Percentiles rank a stretch among this genome's conserved stretches.
These are phyloP conservation scores for Antrodiella citrinella DNA, from an alignment of 768 basidiomycete species.

Conservation along the genomic window DNA sequence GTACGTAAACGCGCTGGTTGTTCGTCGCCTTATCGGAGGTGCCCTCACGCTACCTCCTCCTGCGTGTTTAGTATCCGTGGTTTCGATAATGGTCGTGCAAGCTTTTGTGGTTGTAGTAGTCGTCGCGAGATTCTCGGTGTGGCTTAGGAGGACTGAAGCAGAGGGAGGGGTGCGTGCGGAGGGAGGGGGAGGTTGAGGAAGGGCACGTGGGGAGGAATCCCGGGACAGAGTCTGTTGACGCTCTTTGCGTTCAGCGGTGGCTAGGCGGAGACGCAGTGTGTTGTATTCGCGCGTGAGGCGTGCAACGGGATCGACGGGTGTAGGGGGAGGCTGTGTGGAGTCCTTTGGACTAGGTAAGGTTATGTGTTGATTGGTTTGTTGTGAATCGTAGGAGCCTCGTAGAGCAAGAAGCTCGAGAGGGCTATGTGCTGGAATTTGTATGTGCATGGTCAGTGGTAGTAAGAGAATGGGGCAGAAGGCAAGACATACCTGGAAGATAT, in stretches of 20 bases:
- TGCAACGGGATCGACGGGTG: constrained; percentile 32
- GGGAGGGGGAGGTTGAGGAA: constrained; percentile 10
- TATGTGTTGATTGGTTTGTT: no score
- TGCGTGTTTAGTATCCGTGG: neutral
- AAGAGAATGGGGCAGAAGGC: neutral
- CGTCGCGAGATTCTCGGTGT: constrained; percentile 3
- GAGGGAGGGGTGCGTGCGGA: constrained; percentile 15
- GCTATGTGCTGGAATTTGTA: neutral
- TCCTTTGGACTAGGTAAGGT: neutral
- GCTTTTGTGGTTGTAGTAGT: neutral
- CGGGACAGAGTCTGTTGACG: constrained; percentile 13
- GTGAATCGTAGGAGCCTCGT: neutral
- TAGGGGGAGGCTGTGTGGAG: constrained; percentile 13
- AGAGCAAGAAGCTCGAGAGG: neutral
- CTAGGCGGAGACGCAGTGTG: constrained; percentile 34
- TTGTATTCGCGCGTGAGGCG: constrained; percentile 33
- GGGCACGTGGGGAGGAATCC: constrained; percentile 8
- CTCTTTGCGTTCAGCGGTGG: constrained; percentile 30
- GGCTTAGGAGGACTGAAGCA: neutral
- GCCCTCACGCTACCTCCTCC: neutral
- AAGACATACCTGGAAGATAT: no score
- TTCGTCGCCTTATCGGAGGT: neutral
- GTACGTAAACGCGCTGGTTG: neutral
- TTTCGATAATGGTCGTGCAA: constrained; percentile 2
- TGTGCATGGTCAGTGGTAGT: neutral